These are phyloP conservation scores for Cornus florida DNA, from an alignment of 148 eudicot species.

Conservation along the genomic window DNA sequence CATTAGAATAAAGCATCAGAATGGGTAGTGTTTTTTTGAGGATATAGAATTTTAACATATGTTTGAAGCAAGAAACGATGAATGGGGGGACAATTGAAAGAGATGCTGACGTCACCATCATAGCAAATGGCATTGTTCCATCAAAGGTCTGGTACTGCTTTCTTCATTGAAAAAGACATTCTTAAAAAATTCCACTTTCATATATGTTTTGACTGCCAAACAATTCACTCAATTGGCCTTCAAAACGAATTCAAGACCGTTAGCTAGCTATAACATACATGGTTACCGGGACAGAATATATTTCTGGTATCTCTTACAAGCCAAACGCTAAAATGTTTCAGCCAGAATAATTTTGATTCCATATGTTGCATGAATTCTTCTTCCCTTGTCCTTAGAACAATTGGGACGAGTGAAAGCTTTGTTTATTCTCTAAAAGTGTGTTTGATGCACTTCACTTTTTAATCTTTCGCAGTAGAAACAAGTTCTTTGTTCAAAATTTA, in stretches of 20 bases:
- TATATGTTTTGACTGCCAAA: background rate
- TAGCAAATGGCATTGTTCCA: conserved; percentile 10
- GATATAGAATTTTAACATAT: conserved; percentile 14
- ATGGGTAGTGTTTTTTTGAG: conserved; percentile 13
- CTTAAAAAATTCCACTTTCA: conserved; percentile 7
- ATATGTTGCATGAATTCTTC: background rate
- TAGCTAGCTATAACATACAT: background rate
- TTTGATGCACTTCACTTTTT: background rate
- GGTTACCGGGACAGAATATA: background rate
- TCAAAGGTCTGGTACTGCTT: background rate
- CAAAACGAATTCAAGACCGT: background rate
- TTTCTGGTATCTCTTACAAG: background rate
- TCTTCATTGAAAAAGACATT: background rate
- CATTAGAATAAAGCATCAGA: conserved; percentile 15
- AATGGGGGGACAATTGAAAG: background rate
- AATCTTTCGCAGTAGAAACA: background rate
- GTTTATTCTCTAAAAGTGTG: conserved; percentile 1
- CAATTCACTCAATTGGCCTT: background rate
- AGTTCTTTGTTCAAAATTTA: too few relatives aligned
- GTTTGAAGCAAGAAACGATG: conserved; percentile 1
- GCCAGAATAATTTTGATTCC: background rate
- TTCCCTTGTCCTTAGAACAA: background rate
- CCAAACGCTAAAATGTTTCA: background rate
- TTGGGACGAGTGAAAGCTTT: background rate
- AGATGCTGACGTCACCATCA: conserved; percentile 21